These are phyloP conservation scores for Seminavis robusta DNA, from an alignment of 108 stramenopile genomes.

Conservation along the genomic window DNA sequence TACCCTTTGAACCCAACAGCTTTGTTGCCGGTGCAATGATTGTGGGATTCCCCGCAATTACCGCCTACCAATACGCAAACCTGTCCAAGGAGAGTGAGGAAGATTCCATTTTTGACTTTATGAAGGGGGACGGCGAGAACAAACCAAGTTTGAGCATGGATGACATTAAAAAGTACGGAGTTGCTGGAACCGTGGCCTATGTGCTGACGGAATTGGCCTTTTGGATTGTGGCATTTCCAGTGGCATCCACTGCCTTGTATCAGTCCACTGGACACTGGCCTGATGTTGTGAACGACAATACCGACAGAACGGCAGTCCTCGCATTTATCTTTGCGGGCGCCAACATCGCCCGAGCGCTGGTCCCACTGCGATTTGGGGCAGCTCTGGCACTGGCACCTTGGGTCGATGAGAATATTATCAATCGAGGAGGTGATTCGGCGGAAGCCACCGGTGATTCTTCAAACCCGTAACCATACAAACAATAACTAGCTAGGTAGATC, in stretches of 20 bases:
- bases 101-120: slow-evolving; percentile 10
- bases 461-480: too few relatives aligned
- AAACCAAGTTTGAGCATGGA: slow-evolving; percentile 64
- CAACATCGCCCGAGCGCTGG: slow-evolving; percentile 79
- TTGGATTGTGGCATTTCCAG: slow-evolving; percentile 88
- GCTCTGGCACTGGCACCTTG: slow-evolving; percentile 89
- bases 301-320: slow-evolving; percentile 76
- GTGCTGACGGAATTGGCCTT: slow-evolving; percentile 88
- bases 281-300: slow-evolving; percentile 73
- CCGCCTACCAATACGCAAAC: slow-evolving; percentile 59
- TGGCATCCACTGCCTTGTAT: slow-evolving; percentile 72
- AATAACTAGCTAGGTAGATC: too few relatives aligned
- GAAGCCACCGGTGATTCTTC: too few relatives aligned
- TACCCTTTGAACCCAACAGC: slow-evolving; percentile 64
- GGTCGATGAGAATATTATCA: slow-evolving; percentile 84
- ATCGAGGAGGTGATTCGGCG: slow-evolving; percentile 32
- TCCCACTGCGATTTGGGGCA: slow-evolving; percentile 84
- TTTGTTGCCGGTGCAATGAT: slow-evolving; percentile 60
- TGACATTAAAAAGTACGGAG: slow-evolving; percentile 87
- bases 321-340: slow-evolving; percentile 83
- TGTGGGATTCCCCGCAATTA: slow-evolving; percentile 66
- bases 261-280: slow-evolving; percentile 87
- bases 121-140: slow-evolving; percentile 19
- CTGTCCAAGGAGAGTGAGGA: not conserved
- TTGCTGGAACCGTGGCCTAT: slow-evolving; percentile 81